These are phyloP conservation scores for Cornus florida DNA, from an alignment of 148 eudicot species.

Conservation along the genomic window DNA sequence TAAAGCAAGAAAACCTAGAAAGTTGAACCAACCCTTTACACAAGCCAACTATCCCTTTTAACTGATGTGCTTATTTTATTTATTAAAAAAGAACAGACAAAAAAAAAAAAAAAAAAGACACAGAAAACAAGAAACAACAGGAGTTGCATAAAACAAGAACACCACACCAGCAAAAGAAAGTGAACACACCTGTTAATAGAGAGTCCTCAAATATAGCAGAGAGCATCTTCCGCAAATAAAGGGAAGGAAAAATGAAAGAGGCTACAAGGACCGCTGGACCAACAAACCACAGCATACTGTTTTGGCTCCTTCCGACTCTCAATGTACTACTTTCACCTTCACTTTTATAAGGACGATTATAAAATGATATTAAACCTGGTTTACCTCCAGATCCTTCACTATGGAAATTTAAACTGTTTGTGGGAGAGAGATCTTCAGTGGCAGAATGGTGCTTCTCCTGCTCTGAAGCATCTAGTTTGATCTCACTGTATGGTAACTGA, in stretches of 20 bases:
- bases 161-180: conserved; percentile 1
- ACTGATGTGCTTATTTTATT: background rate
- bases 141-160: background rate
- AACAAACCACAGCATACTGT: conserved; percentile 69
- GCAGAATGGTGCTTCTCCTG: conserved; percentile 34
- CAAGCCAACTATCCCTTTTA: background rate
- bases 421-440: conserved; percentile 27
- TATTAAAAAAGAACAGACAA: background rate
- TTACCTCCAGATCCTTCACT: conserved; percentile 58
- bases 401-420: conserved; percentile 18
- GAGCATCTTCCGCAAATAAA: conserved; percentile 81
- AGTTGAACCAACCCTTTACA: background rate
- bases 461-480: conserved; percentile 47
- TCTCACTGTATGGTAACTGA: conserved; percentile 34
- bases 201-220: conserved; percentile 94
- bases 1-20: background rate
- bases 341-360: conserved; percentile 30
- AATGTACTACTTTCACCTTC: conserved; percentile 32
- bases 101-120: too few relatives aligned
- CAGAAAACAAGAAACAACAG: background rate
- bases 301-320: conserved; percentile 32
- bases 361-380: conserved; percentile 78
- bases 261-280: conserved; percentile 92
- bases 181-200: conserved; percentile 74
- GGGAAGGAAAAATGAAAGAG: conserved; percentile 87